Evolutionary conservation across 306 rosid species (phyloP).

Genomic region (Dryas octopetala): DNA sequence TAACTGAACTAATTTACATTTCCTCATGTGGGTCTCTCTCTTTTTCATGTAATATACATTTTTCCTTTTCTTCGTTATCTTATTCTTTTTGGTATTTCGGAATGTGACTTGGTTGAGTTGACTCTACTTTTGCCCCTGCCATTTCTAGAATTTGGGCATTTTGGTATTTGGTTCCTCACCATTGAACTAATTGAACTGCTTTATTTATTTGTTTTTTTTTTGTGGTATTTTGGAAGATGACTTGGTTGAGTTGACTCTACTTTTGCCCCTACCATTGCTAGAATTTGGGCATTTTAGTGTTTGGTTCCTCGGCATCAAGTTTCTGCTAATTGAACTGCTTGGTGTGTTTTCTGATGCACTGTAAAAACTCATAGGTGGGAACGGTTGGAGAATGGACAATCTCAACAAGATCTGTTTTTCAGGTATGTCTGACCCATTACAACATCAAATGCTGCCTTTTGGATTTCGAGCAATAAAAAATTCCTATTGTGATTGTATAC

Average conservation of each 20-base stretch:
- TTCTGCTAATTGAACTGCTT: constrained; percentile 5
- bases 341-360: constrained; percentile 16
- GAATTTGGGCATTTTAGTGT: too few species aligned
- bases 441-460: constrained; percentile 2
- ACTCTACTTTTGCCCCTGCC: too few species aligned
- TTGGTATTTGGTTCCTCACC: too few species aligned
- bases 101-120: too few species aligned
- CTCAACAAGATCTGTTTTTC: constrained; percentile 32
- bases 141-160: too few species aligned
- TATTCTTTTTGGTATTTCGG: not conserved
- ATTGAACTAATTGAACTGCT: too few species aligned
- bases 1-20: not conserved
- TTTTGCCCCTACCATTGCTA: too few species aligned
- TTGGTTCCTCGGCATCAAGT: not conserved
- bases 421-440: constrained; percentile 24
- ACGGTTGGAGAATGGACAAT: constrained; percentile 40
- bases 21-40: not conserved
- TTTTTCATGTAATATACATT: not conserved
- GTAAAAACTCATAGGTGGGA: constrained; percentile 37
- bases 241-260: constrained; percentile 3
- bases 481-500: not conserved
- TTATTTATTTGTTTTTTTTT: too few species aligned
- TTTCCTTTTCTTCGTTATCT: not conserved
- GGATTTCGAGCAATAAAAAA: not conserved
- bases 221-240: too few species aligned